Evolutionary conservation across 2,329 filamentous ascomycete genomes (phyloP), one percentile per base, ranked within the genome.

Genomic region (Sporothrix pallida): DNA sequence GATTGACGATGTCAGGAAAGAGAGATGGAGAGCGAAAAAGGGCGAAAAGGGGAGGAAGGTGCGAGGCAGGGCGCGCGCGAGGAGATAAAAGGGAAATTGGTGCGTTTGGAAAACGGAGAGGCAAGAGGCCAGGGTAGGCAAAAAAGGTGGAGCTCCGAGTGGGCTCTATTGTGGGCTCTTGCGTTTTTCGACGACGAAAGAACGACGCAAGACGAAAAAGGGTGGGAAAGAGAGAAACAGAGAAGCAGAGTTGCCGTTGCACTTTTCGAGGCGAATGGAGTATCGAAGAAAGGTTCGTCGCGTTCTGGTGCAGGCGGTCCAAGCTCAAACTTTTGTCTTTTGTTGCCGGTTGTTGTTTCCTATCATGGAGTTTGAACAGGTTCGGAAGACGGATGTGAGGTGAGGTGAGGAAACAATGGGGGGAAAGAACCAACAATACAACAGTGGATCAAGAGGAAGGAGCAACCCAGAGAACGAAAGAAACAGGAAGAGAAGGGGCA

Each of bases 41-140:
- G 52, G 52, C 52, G 12, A 10, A 56, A 56, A 56, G 8, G 26
- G 15, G 58, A 44, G 31, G 58, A 52, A 63, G 56, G 46, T 37
- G 62, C 13, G 20, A 31, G 50, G 48, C n/a, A 42, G 62, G 44
- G 42, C 50, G 62, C n/a, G 58, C 48, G 58, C 46, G 37, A 50
- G 31, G 48, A 46, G 62, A 72, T 67, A 56, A 72, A 72, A 72
- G 56, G 58, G 71, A 67, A 56, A 72, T 67, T 72, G 60, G 71
- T 72, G 71, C 48, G 62, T 23, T 37, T 44, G 58, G 42, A 48
- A 48, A 60, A 71, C 37, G 42, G 48, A 56, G 69, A 44, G 42
- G 54, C 37, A 31, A 44, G 31, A 50, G n/a, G n/a, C 46, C 67
- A 42, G 48, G 50, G 50, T 20, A 56, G 31, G 37, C 12, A 56